Evolutionary conservation across 1,284 basidiomycete species (phyloP).

Genomic region (Cerioporus squamosus): DNA sequence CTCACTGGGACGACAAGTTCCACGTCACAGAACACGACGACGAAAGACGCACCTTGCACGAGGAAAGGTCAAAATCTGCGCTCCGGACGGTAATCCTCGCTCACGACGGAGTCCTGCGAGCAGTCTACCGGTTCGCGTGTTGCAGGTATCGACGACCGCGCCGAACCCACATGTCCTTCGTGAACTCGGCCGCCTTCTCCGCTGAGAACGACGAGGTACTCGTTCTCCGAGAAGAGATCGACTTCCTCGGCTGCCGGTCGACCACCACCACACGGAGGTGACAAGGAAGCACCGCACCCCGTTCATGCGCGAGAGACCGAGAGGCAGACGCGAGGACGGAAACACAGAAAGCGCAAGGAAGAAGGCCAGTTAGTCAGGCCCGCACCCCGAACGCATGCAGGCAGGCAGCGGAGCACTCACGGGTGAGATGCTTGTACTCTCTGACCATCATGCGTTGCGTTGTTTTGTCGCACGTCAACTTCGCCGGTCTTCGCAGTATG

Average conservation of each 20-base stretch:
- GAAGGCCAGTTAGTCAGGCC: neutral
- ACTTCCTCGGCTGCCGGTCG: conserved; percentile 45
- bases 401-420: conserved; percentile 23
- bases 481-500: neutral
- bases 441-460: conserved; percentile 26
- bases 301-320: no score
- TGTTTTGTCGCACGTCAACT: neutral
- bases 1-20: no score
- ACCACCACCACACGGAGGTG: no score
- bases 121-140: no score
- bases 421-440: conserved; percentile 29
- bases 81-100: no score
- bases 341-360: neutral
- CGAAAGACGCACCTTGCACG: no score
- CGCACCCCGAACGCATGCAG: conserved; percentile 4
- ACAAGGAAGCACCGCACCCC: no score
- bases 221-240: conserved; percentile 57
- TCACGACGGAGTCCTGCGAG: no score
- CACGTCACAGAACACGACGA: no score
- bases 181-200: conserved; percentile 54
- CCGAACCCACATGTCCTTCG: conserved; percentile 53
- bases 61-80: no score
- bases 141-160: no score
- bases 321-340: neutral
- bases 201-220: conserved; percentile 56